Evolutionary conservation across 768 basidiomycete genomes (phyloP), one percentile per base, ranked within the genome.

Genomic region (Postia placenta): DNA sequence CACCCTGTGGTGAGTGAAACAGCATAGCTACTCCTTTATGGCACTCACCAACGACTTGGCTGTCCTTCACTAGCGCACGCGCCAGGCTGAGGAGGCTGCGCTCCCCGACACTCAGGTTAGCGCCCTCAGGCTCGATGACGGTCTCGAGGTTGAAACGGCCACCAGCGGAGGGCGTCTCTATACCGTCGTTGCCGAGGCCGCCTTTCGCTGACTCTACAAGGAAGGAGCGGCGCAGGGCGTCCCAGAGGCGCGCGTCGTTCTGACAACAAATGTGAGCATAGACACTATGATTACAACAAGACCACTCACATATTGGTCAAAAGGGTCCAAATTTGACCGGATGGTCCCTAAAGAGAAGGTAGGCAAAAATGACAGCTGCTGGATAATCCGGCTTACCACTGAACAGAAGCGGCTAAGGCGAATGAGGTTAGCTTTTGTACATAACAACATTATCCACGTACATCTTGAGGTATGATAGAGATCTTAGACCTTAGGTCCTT

Each of bases 401-500:
- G 63, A 80, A 82, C 4, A 81, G 68, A 1, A 73, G 71, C 5
- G 82, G 79, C 70, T 82, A 64, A 1, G 49, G 54, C 48, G 27
- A 4, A n/a, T 25, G 11, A 44, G 24, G 17, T 25, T 27, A 27
- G 42, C 24, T 9, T 22, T 38, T 9, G 17, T 3, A 6, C 17
- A 49, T 4, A 7, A 26, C 19, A 20, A 30, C 5, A 40, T 19
- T 46, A 67, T 62, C 25, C 28, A 63, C 73, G 56, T 64, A 82
- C 73, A 54, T 85, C 84, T 60, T 85, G 84, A 5, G 84, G 83
- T 48, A 86, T 83, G 49, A 85, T 81, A 0, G 80, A 74, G 27
- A 82, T 70, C 48, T 76, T 76, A 6, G 71, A 70, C 11, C 81
- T 75, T 5, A 88, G 67, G 56, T 82, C 80, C 51, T 69, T 74